phyloP scores from a whole-genome alignment of 2,329 filamentous ascomycete species.

The Pleomassaria siparia region DNA sequence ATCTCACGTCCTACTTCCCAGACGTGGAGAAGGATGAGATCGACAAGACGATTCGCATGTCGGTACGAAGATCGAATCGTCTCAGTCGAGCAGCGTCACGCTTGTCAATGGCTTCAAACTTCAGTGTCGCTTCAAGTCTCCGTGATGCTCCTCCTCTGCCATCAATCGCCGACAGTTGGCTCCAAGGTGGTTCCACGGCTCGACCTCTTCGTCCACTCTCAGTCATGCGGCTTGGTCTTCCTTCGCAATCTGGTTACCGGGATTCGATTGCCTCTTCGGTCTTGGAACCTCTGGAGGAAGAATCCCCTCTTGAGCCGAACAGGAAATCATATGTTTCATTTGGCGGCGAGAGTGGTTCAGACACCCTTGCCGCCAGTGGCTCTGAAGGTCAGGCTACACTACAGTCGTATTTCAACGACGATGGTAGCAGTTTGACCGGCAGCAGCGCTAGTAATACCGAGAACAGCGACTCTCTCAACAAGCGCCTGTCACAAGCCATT shows the following conservation, averaged over 20 bases:
- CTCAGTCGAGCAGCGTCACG: constrained; percentile 91
- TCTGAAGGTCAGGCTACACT: constrained; percentile 69
- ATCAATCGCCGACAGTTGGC: constrained; percentile 92
- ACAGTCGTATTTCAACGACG: constrained; percentile 84
- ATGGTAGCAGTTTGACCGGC: constrained; percentile 70
- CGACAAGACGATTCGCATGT: constrained; percentile 90
- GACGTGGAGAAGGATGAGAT: constrained; percentile 93
- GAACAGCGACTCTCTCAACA: constrained; percentile 71
- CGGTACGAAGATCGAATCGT: constrained; percentile 84
- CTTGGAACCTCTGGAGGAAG: constrained; percentile 87
- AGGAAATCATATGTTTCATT: constrained; percentile 96
- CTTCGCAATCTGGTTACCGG: constrained; percentile 66
- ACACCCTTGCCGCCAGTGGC: constrained; percentile 74
- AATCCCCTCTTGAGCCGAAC: constrained; percentile 82
- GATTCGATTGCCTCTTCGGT: constrained; percentile 89
- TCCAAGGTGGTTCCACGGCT: constrained; percentile 57
- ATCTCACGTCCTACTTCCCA: constrained; percentile 95
- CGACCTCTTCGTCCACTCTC: constrained; percentile 61
- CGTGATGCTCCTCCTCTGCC: constrained; percentile 93
- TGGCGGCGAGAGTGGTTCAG: constrained; percentile 68
- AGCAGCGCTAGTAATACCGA: constrained; percentile 63
- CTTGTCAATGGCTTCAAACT: constrained; percentile 88
- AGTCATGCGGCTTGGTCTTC: constrained; percentile 59
- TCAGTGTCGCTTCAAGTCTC: constrained; percentile 89
- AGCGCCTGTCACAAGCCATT: constrained; percentile 79